Evolutionary conservation across 208 protist species (phyloP).

Genomic region (Leishmania guyanensis): DNA sequence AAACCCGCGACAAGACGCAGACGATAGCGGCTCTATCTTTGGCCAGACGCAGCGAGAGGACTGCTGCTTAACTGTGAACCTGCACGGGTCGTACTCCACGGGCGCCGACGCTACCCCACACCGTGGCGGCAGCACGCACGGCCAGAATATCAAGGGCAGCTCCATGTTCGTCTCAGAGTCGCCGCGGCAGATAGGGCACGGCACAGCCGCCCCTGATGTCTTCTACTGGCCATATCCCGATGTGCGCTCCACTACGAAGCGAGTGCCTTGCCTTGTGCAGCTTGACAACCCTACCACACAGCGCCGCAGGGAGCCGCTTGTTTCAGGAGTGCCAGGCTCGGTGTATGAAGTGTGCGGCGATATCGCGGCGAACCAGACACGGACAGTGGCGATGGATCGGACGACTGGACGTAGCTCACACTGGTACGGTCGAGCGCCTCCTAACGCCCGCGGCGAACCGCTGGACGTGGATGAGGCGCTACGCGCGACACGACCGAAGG

Average conservation of each 20-base stretch:
- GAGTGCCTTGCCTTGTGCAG: constrained; percentile 39
- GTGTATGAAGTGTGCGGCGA: constrained; percentile 70
- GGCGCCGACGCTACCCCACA: neutral
- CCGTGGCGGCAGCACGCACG: constrained; percentile 10
- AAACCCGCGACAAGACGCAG: neutral
- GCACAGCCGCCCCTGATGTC: constrained; percentile 61
- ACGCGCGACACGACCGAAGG: constrained; percentile 47
- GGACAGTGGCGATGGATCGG: constrained; percentile 55
- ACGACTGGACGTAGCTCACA: constrained; percentile 56
- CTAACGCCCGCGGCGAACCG: constrained; percentile 25
- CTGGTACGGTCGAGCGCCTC: constrained; percentile 48
- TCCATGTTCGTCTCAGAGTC: constrained; percentile 71
- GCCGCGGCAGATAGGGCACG: constrained; percentile 30
- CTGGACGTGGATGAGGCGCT: constrained; percentile 57
- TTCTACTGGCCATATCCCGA: constrained; percentile 81
- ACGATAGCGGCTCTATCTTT: neutral
- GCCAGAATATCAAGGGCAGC: constrained; percentile 58
- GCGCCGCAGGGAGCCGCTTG: constrained; percentile 48
- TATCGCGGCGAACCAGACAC: constrained; percentile 44
- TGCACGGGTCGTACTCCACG: constrained; percentile 4
- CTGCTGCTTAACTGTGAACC: neutral
- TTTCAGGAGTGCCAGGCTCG: constrained; percentile 49
- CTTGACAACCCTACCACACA: constrained; percentile 41
- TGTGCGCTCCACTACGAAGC: constrained; percentile 65
- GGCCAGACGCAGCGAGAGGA: constrained; percentile 19